These are phyloP conservation scores for Amanita brunnescens DNA, from an alignment of 768 basidiomycete species.

Conservation along the genomic window DNA sequence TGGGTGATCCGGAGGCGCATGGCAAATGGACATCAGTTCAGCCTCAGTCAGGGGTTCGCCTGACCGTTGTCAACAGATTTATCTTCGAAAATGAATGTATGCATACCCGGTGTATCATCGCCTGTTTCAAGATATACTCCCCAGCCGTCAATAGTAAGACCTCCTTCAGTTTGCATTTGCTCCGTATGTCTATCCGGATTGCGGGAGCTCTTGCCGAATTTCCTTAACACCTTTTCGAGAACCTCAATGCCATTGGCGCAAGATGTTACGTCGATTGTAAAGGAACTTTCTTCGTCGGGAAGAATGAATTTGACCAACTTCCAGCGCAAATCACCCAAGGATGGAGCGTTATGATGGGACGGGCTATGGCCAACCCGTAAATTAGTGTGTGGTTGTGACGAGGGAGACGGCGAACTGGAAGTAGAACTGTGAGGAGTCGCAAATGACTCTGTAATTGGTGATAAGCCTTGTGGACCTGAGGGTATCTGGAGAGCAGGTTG, in stretches of 20 bases:
- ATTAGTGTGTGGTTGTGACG: conserved; percentile 35
- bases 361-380: conserved; percentile 9
- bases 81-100: conserved; percentile 1
- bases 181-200: conserved; percentile 37
- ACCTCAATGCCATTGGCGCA: conserved; percentile 81
- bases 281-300: conserved; percentile 71
- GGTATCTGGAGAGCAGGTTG: conserved; percentile 35
- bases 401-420: conserved; percentile 40
- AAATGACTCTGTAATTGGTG: conserved; percentile 69
- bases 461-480: conserved; percentile 35
- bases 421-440: conserved; percentile 21
- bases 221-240: conserved; percentile 81
- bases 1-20: conserved; percentile 69
- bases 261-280: conserved; percentile 73
- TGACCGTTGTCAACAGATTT: conserved; percentile 19
- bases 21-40: conserved; percentile 76
- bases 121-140: conserved; percentile 67
- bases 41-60: conserved; percentile 74
- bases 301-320: conserved; percentile 86
- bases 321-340: conserved; percentile 70
- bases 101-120: conserved; percentile 45
- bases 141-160: conserved; percentile 84
- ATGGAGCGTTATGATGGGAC: conserved; percentile 32
- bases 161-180: conserved; percentile 60
- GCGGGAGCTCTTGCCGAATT: conserved; percentile 64